Conservation (phyloP, 441 rosid genomes). For the Codiaeum variegatum region DNA sequence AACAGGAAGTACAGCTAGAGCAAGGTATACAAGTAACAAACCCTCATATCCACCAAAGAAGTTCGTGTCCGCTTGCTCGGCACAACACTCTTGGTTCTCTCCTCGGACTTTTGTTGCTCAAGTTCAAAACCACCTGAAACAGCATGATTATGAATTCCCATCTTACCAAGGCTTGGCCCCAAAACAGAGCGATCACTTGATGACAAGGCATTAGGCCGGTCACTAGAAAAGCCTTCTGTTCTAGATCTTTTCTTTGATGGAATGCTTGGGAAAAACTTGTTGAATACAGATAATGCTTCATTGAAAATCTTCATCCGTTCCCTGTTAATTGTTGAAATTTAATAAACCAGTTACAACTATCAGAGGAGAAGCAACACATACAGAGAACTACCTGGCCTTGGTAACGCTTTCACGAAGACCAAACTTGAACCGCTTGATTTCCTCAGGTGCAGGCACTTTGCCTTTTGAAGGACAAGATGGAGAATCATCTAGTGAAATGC, state of each 20-base stretch:
- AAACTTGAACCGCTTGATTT: slow-evolving; percentile 66
- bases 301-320: slow-evolving; percentile 69
- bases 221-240: slow-evolving; percentile 60
- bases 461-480: slow-evolving; percentile 53
- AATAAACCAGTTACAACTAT: slow-evolving; percentile 28
- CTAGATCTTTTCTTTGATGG: slow-evolving; percentile 90
- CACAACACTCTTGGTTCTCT: slow-evolving; percentile 58
- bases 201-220: slow-evolving; percentile 42
- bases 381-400: slow-evolving; percentile 80
- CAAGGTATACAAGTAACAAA: slow-evolving; percentile 35
- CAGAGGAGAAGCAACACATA: slow-evolving; percentile 14
- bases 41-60: slow-evolving; percentile 75
- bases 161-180: slow-evolving; percentile 63
- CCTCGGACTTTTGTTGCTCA: slow-evolving; percentile 74
- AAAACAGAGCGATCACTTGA: slow-evolving; percentile 59
- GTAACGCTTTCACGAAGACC: slow-evolving; percentile 59
- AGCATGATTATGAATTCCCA: slow-evolving; percentile 69
- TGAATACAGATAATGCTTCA: slow-evolving; percentile 80
- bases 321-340: slow-evolving; percentile 53
- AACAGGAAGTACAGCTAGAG: background rate
- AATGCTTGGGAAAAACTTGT: slow-evolving; percentile 71
- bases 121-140: slow-evolving; percentile 51
- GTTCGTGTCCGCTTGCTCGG: slow-evolving; percentile 93
- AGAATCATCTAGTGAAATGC: slow-evolving; percentile 71
- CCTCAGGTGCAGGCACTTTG: slow-evolving; percentile 72